These are phyloP conservation scores for Xylaria digitata DNA, from an alignment of 2,329 filamentous ascomycete genomes.

Conservation along the genomic window DNA sequence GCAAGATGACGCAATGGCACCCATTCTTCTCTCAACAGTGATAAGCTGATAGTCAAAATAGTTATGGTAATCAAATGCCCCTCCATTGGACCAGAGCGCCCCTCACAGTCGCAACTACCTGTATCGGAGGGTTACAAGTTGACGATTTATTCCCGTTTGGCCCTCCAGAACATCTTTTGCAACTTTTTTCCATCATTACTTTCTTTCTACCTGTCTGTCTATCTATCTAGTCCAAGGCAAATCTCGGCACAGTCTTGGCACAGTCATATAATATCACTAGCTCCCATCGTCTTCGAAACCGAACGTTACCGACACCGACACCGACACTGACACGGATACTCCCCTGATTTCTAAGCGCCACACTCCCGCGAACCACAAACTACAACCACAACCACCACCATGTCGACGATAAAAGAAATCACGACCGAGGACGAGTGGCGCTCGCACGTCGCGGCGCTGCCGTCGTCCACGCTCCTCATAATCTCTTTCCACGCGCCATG, in stretches of 20 bases:
- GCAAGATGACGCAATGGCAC: constrained; percentile 39
- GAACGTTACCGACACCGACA: neutral
- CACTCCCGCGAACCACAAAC: neutral
- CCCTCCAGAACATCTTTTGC: neutral
- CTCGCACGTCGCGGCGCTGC: constrained; percentile 72
- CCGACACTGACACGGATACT: neutral
- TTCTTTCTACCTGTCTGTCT: too few relatives aligned
- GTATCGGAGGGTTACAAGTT: constrained; percentile 29
- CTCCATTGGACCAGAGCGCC: constrained; percentile 45
- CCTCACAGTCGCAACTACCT: constrained; percentile 35
- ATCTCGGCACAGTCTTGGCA: too few relatives aligned
- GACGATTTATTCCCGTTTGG: neutral
- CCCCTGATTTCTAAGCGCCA: neutral
- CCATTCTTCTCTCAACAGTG: constrained; percentile 32
- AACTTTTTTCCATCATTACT: neutral
- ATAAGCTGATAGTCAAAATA: constrained; percentile 25
- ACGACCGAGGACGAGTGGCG: constrained; percentile 79
- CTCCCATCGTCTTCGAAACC: neutral
- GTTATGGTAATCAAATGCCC: constrained; percentile 46
- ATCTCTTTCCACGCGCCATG: constrained; percentile 97
- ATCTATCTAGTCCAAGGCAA: too few relatives aligned
- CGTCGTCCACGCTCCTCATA: constrained; percentile 78
- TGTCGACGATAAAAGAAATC: constrained; percentile 84
- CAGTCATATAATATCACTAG: neutral
- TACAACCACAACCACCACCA: constrained; percentile 50